A percentile compares a stretch with the other conserved stretches of the same genome.
These are phyloP conservation scores for Cytospora leucostoma DNA, from an alignment of 2,329 filamentous ascomycete species.

Conservation along the genomic window DNA sequence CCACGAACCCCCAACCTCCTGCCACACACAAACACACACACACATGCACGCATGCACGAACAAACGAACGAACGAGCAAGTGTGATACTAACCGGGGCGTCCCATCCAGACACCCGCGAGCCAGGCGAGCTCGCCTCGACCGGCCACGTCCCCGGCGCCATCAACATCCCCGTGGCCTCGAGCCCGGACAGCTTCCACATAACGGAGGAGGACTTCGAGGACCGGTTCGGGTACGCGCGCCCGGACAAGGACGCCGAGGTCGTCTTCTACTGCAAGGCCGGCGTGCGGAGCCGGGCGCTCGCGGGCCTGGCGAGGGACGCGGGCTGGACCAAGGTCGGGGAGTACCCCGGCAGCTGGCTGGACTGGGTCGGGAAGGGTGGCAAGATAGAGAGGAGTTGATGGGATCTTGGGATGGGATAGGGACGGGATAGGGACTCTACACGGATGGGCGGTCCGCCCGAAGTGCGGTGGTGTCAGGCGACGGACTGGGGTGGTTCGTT, in stretches of 20 bases:
- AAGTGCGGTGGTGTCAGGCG: neutral
- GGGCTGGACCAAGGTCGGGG: constrained; percentile 71
- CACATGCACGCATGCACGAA: neutral
- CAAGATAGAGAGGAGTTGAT: constrained; percentile 46
- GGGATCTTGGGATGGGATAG: neutral
- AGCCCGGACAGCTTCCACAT: constrained; percentile 81
- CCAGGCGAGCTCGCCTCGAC: constrained; percentile 63
- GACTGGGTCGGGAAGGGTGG: constrained; percentile 82
- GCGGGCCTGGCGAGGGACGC: constrained; percentile 74
- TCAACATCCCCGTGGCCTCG: constrained; percentile 80
- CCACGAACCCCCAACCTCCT: neutral
- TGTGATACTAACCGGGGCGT: neutral
- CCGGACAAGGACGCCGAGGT: constrained; percentile 59
- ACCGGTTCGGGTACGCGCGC: constrained; percentile 75
- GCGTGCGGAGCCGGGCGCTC: constrained; percentile 77
- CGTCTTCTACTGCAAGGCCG: constrained; percentile 92
- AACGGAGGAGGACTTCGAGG: constrained; percentile 74
- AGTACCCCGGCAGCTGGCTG: constrained; percentile 75
- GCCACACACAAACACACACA: neutral
- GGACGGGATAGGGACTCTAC: neutral
- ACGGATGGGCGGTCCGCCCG: neutral
- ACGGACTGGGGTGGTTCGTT: neutral
- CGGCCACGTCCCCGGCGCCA: constrained; percentile 75
- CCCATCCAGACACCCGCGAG: constrained; percentile 66
- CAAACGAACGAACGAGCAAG: neutral